phyloP scores from a whole-genome alignment of 345 rosid genomes.

The Odontarrhena argentea region DNA sequence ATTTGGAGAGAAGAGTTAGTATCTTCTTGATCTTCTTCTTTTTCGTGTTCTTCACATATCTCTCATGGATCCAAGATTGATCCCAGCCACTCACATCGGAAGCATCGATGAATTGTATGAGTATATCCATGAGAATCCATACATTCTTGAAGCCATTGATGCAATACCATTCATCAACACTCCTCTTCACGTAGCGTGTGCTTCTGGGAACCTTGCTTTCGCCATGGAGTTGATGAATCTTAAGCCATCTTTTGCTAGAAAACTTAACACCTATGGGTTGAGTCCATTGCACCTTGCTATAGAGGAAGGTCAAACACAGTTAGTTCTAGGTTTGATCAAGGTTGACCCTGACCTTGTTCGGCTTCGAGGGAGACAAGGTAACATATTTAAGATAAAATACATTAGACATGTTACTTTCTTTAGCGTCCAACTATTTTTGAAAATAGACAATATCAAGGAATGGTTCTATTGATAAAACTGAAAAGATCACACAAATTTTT shows the following conservation, averaged over 20 bases:
- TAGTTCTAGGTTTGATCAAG: conserved; percentile 19
- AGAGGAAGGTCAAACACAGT: conserved; percentile 15
- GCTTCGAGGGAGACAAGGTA: conserved; percentile 35
- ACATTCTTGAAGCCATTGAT: conserved; percentile 36
- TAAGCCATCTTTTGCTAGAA: conserved; percentile 47
- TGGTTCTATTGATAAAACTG: too few relatives aligned
- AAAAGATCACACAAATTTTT: too few relatives aligned
- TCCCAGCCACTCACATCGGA: conserved; percentile 9
- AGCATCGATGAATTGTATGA: conserved; percentile 35
- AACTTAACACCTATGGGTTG: conserved; percentile 38
- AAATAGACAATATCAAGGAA: too few relatives aligned
- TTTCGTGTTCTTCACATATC: background rate
- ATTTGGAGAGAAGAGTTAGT: background rate
- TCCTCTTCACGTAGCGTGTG: conserved; percentile 45
- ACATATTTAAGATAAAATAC: too few relatives aligned
- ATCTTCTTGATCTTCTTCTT: background rate
- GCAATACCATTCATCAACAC: conserved; percentile 44
- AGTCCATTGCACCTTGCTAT: conserved; percentile 46
- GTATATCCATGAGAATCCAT: conserved; percentile 28
- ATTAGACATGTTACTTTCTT: too few relatives aligned
- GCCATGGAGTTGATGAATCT: conserved; percentile 43
- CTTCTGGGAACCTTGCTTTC: conserved; percentile 35
- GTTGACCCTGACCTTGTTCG: conserved; percentile 33
- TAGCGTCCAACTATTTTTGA: too few relatives aligned
- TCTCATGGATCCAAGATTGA: conserved; percentile 39